These are phyloP conservation scores for Candida tropicalis DNA, from an alignment of 1,139 yeast genomes.

Conservation along the genomic window DNA sequence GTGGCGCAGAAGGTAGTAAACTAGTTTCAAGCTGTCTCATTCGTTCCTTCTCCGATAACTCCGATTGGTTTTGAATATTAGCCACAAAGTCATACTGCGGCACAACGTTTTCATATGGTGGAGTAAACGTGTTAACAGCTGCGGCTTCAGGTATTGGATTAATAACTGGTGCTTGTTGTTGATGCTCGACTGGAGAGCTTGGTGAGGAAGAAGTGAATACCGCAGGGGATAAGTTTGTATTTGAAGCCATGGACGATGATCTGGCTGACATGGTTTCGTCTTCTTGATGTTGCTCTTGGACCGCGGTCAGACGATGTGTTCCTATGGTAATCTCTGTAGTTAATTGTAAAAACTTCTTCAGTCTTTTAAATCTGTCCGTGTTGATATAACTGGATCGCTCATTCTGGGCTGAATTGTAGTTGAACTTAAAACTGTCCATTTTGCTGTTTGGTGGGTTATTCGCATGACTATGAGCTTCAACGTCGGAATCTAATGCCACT, in stretches of 20 bases:
- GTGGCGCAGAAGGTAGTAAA: conserved; percentile 65
- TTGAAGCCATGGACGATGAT: conserved; percentile 22
- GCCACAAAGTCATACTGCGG: conserved; percentile 27
- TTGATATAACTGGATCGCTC: conserved; percentile 60
- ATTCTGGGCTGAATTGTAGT: conserved; percentile 28
- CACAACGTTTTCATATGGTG: conserved; percentile 22
- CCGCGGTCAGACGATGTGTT: conserved; percentile 53
- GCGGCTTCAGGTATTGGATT: conserved; percentile 20
- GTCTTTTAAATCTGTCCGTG: conserved; percentile 74
- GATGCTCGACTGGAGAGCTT: conserved; percentile 5
- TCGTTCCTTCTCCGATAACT: conserved; percentile 55
- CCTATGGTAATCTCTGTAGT: conserved; percentile 83
- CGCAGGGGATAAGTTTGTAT: conserved; percentile 20
- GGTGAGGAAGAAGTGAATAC: conserved; percentile 10
- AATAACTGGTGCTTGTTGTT: conserved; percentile 11
- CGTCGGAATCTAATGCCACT: conserved; percentile 36
- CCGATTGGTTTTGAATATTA: conserved; percentile 18
- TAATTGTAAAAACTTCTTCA: conserved; percentile 74
- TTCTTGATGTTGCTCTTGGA: conserved; percentile 12
- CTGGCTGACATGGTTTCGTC: conserved; percentile 22
- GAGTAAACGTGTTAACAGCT: conserved; percentile 21
- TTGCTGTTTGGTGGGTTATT: conserved; percentile 14
- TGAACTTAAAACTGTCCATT: conserved; percentile 30
- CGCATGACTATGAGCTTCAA: conserved; percentile 14
- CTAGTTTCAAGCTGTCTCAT: conserved; percentile 56